Evolutionary conservation across 2,329 filamentous ascomycete species (phyloP).

Genomic region (Saccharata proteae): DNA sequence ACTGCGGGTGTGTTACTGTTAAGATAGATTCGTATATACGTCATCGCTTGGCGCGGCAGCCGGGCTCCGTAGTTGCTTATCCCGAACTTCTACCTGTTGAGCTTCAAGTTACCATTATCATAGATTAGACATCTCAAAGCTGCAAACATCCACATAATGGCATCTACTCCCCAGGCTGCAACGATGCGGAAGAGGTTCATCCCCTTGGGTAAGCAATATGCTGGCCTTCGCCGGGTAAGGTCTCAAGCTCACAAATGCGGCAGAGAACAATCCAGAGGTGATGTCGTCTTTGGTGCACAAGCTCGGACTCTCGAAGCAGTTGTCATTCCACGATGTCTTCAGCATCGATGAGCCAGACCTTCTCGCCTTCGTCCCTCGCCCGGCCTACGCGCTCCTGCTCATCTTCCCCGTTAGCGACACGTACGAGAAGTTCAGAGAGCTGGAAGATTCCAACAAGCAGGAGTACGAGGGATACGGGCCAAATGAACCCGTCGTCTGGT

Average conservation of each 20-base stretch:
- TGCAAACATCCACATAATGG: too few species aligned
- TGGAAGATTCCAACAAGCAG: slow-evolving; percentile 27
- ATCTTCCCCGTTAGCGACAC: slow-evolving; percentile 35
- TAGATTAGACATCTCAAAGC: too few species aligned
- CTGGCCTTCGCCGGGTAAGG: not conserved
- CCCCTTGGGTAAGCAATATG: slow-evolving; percentile 19
- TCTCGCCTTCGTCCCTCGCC: slow-evolving; percentile 39
- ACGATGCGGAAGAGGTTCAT: slow-evolving; percentile 27
- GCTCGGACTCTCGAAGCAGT: slow-evolving; percentile 35
- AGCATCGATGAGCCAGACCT: slow-evolving; percentile 39
- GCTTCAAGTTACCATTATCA: too few species aligned
- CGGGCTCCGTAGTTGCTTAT: too few species aligned
- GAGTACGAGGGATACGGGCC: slow-evolving; percentile 36
- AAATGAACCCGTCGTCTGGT: slow-evolving; percentile 44
- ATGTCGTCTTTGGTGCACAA: slow-evolving; percentile 37
- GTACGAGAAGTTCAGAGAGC: slow-evolving; percentile 29
- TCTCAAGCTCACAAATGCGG: not conserved
- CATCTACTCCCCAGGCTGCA: too few species aligned
- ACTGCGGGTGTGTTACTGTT: too few species aligned
- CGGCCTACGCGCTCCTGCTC: slow-evolving; percentile 42
- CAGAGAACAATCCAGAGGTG: slow-evolving; percentile 45
- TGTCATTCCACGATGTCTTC: slow-evolving; percentile 44
- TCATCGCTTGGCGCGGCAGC: too few species aligned
- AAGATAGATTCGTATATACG: too few species aligned
- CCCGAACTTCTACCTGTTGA: too few species aligned